Evolutionary conservation across 2,329 filamentous ascomycete genomes (phyloP).

Genomic region (Zasmidium citrigriseum): DNA sequence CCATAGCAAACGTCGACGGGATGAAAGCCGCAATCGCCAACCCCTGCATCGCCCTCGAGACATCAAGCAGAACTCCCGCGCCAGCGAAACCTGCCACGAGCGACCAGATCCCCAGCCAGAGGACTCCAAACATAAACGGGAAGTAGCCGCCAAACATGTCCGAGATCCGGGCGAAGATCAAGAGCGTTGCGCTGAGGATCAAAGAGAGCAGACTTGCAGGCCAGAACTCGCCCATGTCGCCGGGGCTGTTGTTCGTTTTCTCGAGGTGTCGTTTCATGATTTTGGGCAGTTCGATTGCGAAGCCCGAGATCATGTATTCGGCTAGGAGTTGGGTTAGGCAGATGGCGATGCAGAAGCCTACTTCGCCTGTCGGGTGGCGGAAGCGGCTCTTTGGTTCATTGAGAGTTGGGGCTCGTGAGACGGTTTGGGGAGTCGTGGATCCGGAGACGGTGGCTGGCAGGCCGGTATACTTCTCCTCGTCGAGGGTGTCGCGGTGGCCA

Average conservation of each 20-base stretch:
- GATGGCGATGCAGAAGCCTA: slow-evolving; percentile 39
- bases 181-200: slow-evolving; percentile 35
- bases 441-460: slow-evolving; percentile 1
- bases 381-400: slow-evolving; percentile 23
- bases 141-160: slow-evolving; percentile 40
- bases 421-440: neutral
- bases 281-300: slow-evolving; percentile 36
- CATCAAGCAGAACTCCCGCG: slow-evolving; percentile 29
- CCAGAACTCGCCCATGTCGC: slow-evolving; percentile 35
- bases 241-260: slow-evolving; percentile 3
- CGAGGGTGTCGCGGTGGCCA: slow-evolving; percentile 3
- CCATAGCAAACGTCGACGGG: slow-evolving; percentile 36
- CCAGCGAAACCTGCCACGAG: slow-evolving; percentile 35
- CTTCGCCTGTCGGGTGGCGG: slow-evolving; percentile 32
- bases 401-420: neutral
- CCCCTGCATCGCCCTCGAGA: slow-evolving; percentile 40
- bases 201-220: slow-evolving; percentile 37
- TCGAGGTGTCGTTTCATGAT: slow-evolving; percentile 21
- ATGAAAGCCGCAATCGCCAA: slow-evolving; percentile 38
- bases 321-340: slow-evolving; percentile 38
- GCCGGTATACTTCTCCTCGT: slow-evolving; percentile 6
- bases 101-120: slow-evolving; percentile 38
- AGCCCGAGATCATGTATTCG: slow-evolving; percentile 40
- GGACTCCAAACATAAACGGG: slow-evolving; percentile 36
- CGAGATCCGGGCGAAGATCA: slow-evolving; percentile 36